phyloP scores from a whole-genome alignment of 2,329 filamentous ascomycete species.

The Pseudogymnoascus sp. region DNA sequence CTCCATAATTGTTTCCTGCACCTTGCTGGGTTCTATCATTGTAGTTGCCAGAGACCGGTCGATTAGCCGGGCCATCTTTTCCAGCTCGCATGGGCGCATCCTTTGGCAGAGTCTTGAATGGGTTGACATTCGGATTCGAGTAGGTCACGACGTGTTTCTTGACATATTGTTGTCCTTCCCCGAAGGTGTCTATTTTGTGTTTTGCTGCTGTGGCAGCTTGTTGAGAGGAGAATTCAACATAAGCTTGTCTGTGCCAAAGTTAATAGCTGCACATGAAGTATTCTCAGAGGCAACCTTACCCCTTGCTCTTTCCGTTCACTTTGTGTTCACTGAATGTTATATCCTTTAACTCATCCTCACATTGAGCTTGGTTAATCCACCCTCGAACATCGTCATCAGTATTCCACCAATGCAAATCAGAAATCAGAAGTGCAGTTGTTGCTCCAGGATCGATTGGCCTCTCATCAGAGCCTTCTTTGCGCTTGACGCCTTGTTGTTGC shows the following conservation, averaged over 20 bases:
- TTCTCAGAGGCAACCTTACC: slow-evolving; percentile 42
- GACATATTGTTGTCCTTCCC: slow-evolving; percentile 42
- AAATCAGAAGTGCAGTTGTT: slow-evolving; percentile 70
- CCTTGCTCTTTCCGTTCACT: slow-evolving; percentile 97
- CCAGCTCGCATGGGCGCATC: slow-evolving; percentile 66
- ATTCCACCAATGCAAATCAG: slow-evolving; percentile 93
- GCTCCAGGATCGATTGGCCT: slow-evolving; percentile 50
- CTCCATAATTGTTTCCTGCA: slow-evolving; percentile 26
- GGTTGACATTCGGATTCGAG: slow-evolving; percentile 69
- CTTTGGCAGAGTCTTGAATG: slow-evolving; percentile 85
- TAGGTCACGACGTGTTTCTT: slow-evolving; percentile 67
- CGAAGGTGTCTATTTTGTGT: slow-evolving; percentile 62
- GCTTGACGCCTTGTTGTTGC: slow-evolving; percentile 49
- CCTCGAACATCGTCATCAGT: slow-evolving; percentile 91
- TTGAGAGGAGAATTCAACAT: slow-evolving; percentile 73
- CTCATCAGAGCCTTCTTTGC: slow-evolving; percentile 52
- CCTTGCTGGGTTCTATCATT: slow-evolving; percentile 34
- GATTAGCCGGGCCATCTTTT: slow-evolving; percentile 51
- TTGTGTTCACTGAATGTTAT: slow-evolving; percentile 98
- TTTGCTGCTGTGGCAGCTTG: slow-evolving; percentile 83
- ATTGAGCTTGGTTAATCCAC: slow-evolving; percentile 71
- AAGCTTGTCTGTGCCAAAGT: slow-evolving; percentile 52
- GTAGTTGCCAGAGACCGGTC: slow-evolving; percentile 41
- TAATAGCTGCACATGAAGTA: background rate
- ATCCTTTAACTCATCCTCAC: slow-evolving; percentile 79